Base-by-base conservation (phyloP, 305 asterid genomes). In the Fraxinus greggii region DNA sequence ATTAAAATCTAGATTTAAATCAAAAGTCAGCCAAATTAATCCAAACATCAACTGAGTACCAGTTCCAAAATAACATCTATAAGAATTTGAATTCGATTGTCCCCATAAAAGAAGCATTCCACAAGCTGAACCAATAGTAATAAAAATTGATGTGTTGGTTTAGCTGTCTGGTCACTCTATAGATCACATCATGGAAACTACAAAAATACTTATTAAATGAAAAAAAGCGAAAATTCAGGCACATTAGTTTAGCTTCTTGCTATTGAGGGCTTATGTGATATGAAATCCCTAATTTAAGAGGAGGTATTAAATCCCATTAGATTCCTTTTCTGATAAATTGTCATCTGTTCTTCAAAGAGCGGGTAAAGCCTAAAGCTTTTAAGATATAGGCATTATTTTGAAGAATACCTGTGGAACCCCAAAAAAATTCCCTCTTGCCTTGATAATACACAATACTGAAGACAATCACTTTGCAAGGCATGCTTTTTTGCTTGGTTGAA, bases 401-500 rank as follows among this genome's bases (percentile, higher is more conserved):
- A 61, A 61, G 72, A 61, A 61, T 61, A 61, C 15, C 15, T 23
- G 29, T 61, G 31, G 70, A 31, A 61, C 4, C 31, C 72, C 4
- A 38, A 23, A 21, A 75, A 36, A 75, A 74, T 38, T 75, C 61
- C 35, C 21, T 38, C 61, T 8, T 2, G 15, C 72, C 48, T 40
- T 75, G 61, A 48, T 4, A 45, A 8, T 13, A 7, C 48, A 42
- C 29, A 74, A 26, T 74, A n/a, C 31, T 35, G 35, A 81, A 85
- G 45, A 40, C 59, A 54, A 75, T 48, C 36, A 24, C 72, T 61
- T 23, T 73, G 13, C 8, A 24, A 73, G 48, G 61, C 4, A 51
- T 33, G 36, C 59, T 29, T 36, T 56, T 79, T 80, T 56, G 76
- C 78, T 36, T 48, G 79, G 79, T 51, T 51, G 59, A 78, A 79